Base-by-base conservation (phyloP, 2,329 filamentous ascomycete species). In the Graphiopsis chlorocephala region DNA sequence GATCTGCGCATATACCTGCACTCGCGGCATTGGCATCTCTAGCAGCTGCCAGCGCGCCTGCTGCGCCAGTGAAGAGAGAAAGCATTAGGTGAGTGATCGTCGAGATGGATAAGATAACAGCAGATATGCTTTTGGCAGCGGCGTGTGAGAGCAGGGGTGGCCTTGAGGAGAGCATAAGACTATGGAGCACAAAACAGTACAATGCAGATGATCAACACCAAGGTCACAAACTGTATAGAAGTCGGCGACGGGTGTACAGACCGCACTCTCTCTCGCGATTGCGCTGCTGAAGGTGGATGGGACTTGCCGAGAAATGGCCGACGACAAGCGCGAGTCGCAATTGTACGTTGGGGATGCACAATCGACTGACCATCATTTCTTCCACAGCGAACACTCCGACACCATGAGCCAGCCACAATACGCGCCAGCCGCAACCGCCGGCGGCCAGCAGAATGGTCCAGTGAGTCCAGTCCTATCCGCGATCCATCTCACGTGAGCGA, bases 341-440 rank as follows among this genome's bases (percentile, higher is more conserved):
- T n/a, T 50, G 31, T 11, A 47, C 45, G 56, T 45, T 59, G 56
- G 53, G 60, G 48, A 42, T 50, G 58, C 42, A 55, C 29, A 52
- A 38, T 26, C 31, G 48, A 53, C 59, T 61, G 59, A 61, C 38
- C 38, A 45, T 42, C 20, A 31, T 61, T 62, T 52, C 59, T 50
- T 26, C 58, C 26, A 61, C 58, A 50, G 42, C 58, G 31, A 33
- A 31, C 53, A 38, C 31, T 55, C 62, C 53, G 78, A 80, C 77
- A 84, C 78, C 76, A 85, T 87, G 81, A 85, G 82, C 70, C 87
- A 86, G 75, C 82, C 85, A 71, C 88, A 85, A 68, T 85, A 86
- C 69, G 88, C 87, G 53, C 86, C 87, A 56, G 86, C 87, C 66
- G 85, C 85, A 47, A 89, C 87, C 47, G 85, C 86, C 67, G 87